phyloP scores from a whole-genome alignment of 2,329 filamentous ascomycete genomes.

The Colletotrichum coccodes region DNA sequence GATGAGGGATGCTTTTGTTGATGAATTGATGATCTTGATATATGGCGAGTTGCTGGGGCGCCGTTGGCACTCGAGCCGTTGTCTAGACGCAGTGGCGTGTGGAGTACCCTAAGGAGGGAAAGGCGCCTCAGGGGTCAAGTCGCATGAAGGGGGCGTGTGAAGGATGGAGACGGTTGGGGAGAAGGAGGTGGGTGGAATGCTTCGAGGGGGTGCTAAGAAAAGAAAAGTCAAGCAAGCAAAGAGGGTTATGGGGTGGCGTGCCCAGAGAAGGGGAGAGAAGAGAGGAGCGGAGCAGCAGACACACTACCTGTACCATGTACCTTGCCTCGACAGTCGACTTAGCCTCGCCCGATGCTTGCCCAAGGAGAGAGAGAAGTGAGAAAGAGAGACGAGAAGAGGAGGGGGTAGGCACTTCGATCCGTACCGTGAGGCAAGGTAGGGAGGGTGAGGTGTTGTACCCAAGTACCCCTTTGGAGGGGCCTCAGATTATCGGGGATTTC shows the following conservation, averaged over 20 bases:
- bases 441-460: neutral
- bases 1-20: neutral
- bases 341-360: neutral
- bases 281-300: too few relatives aligned
- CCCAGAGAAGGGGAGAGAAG: neutral
- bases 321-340: neutral
- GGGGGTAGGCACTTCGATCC: neutral
- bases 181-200: neutral
- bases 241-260: neutral
- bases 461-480: neutral
- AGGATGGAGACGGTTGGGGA: constrained; percentile 10
- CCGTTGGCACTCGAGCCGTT: neutral
- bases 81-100: neutral
- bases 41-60: neutral
- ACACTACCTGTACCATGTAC: neutral
- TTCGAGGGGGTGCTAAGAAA: neutral
- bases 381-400: neutral
- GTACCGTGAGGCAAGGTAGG: neutral
- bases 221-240: constrained; percentile 9
- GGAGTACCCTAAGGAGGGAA: neutral
- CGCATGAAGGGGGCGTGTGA: constrained; percentile 22
- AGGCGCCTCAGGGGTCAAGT: constrained; percentile 16
- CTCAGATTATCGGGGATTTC: constrained; percentile 14
- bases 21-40: constrained; percentile 14
- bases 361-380: neutral